Base-by-base conservation (phyloP, 1,284 basidiomycete genomes). In the Puccinia horiana region DNA sequence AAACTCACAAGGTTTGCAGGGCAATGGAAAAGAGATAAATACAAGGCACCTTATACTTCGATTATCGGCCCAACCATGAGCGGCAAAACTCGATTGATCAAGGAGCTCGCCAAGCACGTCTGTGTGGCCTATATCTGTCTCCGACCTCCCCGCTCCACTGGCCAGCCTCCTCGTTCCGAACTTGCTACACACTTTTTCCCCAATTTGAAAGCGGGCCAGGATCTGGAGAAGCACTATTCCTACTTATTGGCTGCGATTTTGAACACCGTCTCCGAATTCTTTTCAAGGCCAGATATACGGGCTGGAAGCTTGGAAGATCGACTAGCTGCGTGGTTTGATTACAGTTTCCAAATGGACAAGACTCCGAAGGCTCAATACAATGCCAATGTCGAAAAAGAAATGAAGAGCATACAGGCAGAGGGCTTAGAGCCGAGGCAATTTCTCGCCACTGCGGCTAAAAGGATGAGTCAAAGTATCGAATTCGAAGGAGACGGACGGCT, bases 81-180 rank as follows among this genome's bases (percentile, higher is more conserved):
- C 35, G 47, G 70, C 2, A 73, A 73, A 73, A 73, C 47, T n/a
- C 70, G 47, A 49, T 23, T 54, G 29, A 47, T 73, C 42, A 73
- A 26, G 44, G 47, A 73, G 47, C 44, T 73, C 0, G 37, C 70
- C 8, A 32, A 52, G 6, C 47, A 73, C 14, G 49, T 73, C 1
- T 54, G 47, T 23, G 70, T 73, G 16, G 35, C 54, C 1, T 73
- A 73, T 23, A 54, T 73, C n/a, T 73, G 70, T n/a, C 70, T 73
- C 49, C 47, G 70, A 1, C n/a, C 47, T 23, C 1, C 0, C 1
- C 0, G 6, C 1, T 73, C 47, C 29, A 35, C 29, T 18, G 70
- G 70, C 29, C 49, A 73, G 32, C 70, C 70, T 23, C 70, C 70
- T 73, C 44, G 70, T 20, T 73, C 70, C 9, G 14, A 2, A 23